Evolutionary conservation across 2,329 filamentous ascomycete genomes (phyloP).

Genomic region (Phaeoacremonium minimum): DNA sequence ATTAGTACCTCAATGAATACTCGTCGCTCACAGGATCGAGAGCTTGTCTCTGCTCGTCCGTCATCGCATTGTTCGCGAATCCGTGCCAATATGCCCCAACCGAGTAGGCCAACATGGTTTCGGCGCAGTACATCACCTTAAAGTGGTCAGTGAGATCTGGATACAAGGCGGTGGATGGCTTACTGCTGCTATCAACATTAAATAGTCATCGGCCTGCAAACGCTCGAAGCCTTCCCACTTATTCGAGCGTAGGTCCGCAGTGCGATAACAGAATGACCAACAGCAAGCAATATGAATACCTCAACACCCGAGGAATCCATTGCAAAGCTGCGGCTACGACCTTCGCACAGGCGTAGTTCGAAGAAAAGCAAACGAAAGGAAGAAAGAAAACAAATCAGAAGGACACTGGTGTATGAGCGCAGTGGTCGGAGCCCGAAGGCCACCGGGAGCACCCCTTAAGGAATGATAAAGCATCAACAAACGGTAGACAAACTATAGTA

Average conservation of each 20-base stretch:
- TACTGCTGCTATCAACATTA: constrained; percentile 51
- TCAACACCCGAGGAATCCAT: too few species aligned
- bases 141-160: not conserved
- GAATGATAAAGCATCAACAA: too few species aligned
- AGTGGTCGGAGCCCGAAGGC: too few species aligned
- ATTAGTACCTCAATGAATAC: constrained; percentile 18
- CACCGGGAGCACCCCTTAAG: too few species aligned
- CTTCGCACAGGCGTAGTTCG: too few species aligned
- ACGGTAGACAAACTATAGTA: too few species aligned
- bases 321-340: too few species aligned
- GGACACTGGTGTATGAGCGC: too few species aligned
- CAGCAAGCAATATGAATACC: constrained; percentile 43
- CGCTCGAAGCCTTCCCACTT: constrained; percentile 39
- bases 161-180: constrained; percentile 9
- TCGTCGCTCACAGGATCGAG: constrained; percentile 21
- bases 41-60: constrained; percentile 16
- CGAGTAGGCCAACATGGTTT: constrained; percentile 20
- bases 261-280: constrained; percentile 44
- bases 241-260: constrained; percentile 46
- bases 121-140: constrained; percentile 6
- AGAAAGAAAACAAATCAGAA: too few species aligned
- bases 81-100: constrained; percentile 21
- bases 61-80: constrained; percentile 27
- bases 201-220: constrained; percentile 55
- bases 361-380: too few species aligned